Conservation (phyloP, 2,329 filamentous ascomycete species). For the Monilinia aucupariae region DNA sequence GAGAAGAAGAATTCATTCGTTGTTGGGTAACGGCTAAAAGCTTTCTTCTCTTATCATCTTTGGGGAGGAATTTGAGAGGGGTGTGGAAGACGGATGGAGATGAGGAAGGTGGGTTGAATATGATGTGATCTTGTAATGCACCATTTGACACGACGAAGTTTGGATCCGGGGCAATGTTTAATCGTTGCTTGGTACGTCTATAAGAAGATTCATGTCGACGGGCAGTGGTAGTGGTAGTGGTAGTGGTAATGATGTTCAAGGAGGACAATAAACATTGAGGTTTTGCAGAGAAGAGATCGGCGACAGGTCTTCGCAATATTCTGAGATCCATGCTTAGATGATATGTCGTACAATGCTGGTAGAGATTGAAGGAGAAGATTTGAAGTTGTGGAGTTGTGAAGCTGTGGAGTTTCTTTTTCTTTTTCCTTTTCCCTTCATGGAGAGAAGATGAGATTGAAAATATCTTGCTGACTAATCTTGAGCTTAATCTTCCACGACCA, state of each 20-base stretch:
- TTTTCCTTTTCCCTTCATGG: too few relatives aligned
- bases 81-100: conserved; percentile 56
- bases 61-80: conserved; percentile 61
- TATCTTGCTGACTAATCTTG: conserved; percentile 1
- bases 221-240: too few relatives aligned
- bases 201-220: conserved; percentile 35
- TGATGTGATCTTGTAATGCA: conserved; percentile 42
- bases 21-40: conserved; percentile 27
- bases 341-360: neutral
- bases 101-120: conserved; percentile 54
- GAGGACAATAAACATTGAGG: conserved; percentile 30
- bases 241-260: too few relatives aligned
- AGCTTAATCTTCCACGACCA: too few relatives aligned
- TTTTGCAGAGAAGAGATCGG: conserved; percentile 27
- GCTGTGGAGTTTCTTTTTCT: too few relatives aligned
- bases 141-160: conserved; percentile 45
- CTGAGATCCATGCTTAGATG: conserved; percentile 31
- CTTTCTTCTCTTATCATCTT: conserved; percentile 35
- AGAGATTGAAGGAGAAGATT: neutral
- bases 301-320: conserved; percentile 31
- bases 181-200: conserved; percentile 34
- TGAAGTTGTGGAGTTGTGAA: too few relatives aligned
- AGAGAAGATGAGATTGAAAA: conserved; percentile 1
- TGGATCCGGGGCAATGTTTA: conserved; percentile 54
- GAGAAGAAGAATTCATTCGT: conserved; percentile 18